phyloP scores from a whole-genome alignment of 768 basidiomycete genomes.

The Rhodotorula toruloides region DNA sequence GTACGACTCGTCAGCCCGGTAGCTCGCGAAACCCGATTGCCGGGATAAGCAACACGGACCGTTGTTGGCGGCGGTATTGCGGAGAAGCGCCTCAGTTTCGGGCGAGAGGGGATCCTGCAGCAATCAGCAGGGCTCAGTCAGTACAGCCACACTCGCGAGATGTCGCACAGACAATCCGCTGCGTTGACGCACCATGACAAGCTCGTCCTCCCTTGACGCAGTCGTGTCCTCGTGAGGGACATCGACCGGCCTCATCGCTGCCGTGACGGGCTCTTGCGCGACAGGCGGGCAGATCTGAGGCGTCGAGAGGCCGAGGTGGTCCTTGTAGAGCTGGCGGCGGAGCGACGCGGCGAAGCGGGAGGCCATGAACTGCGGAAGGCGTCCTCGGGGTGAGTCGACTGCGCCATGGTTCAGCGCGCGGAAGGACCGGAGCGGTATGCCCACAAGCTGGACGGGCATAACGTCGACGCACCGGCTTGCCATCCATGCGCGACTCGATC shows the following conservation, averaged over 20 bases:
- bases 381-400: background rate
- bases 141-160: too few relatives aligned
- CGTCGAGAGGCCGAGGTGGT: constrained; percentile 57
- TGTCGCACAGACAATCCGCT: too few relatives aligned
- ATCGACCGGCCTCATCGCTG: constrained; percentile 36
- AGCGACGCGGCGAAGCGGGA: constrained; percentile 76
- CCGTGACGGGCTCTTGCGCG: constrained; percentile 43
- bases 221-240: constrained; percentile 18
- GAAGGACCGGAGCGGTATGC: too few relatives aligned
- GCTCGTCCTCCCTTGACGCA: constrained; percentile 17
- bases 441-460: background rate
- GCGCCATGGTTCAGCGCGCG: too few relatives aligned
- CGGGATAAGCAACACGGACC: background rate
- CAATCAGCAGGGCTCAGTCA: too few relatives aligned
- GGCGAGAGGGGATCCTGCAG: constrained; percentile 40
- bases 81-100: constrained; percentile 31
- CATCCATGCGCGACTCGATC: constrained; percentile 72
- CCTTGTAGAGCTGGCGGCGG: constrained; percentile 68
- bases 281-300: constrained; percentile 58
- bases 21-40: background rate
- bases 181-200: constrained; percentile 37
- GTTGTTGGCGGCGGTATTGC: constrained; percentile 35
- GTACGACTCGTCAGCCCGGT: too few relatives aligned
- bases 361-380: constrained; percentile 54
- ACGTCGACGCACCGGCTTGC: constrained; percentile 49